These are phyloP conservation scores for Volvox carteri DNA, from an alignment of 163 green algal genomes.

Conservation along the genomic window DNA sequence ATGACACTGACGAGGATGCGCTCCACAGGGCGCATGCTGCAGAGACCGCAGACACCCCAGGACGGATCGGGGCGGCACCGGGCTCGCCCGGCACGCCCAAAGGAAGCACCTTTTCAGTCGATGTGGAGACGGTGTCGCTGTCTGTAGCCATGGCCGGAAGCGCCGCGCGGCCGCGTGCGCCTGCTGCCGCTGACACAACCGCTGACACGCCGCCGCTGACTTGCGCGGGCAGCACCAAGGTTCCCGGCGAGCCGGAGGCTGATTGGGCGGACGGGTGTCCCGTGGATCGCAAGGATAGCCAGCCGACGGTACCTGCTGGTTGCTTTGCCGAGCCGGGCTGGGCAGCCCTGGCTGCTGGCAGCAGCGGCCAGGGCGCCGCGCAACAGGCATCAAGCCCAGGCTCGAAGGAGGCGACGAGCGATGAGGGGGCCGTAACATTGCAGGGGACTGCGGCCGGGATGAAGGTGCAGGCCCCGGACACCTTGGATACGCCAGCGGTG, in stretches of 20 bases:
- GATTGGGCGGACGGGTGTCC: neutral
- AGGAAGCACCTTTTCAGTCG: constrained; percentile 35
- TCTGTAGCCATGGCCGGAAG: neutral
- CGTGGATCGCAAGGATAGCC: neutral
- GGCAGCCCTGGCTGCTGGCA: neutral
- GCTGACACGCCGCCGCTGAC: neutral
- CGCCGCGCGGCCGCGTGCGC: constrained; percentile 12
- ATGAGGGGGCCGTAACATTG: no score
- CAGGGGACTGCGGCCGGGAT: neutral
- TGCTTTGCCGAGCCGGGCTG: neutral
- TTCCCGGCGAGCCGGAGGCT: neutral
- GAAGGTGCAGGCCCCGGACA: neutral
- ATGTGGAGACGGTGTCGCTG: constrained; percentile 26
- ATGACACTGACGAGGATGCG: no score
- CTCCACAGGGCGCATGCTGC: neutral
- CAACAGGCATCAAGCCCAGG: no score
- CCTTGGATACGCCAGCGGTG: neutral
- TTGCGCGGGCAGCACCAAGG: neutral
- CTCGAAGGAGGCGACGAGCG: no score
- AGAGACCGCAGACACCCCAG: neutral
- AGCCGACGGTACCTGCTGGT: neutral
- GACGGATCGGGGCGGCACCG: neutral
- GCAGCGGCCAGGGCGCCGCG: neutral
- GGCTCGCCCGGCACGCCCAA: neutral
- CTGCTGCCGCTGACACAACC: neutral